phyloP scores from a whole-genome alignment of 2,329 filamentous ascomycete genomes.

The Sarocladiaceae sp. region DNA sequence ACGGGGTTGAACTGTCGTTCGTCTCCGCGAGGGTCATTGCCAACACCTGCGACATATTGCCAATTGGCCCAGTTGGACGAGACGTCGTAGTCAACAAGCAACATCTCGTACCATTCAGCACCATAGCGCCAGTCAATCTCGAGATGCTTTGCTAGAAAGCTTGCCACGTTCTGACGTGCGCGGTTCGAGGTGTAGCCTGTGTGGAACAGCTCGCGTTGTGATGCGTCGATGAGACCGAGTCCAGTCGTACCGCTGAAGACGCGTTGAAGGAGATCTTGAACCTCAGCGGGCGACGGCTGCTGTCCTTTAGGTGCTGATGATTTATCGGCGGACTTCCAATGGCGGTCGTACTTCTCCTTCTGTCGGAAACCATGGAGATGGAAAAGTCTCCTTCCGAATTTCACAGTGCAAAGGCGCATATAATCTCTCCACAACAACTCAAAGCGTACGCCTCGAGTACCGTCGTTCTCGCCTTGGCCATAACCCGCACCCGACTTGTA shows the following conservation, averaged over 20 bases:
- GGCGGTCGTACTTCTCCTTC: slow-evolving; percentile 33
- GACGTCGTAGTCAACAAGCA: slow-evolving; percentile 72
- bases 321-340: slow-evolving; percentile 44
- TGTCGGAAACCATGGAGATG: slow-evolving; percentile 58
- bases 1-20: slow-evolving; percentile 77
- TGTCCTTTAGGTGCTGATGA: slow-evolving; percentile 29
- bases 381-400: slow-evolving; percentile 65
- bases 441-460: slow-evolving; percentile 65
- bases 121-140: slow-evolving; percentile 76
- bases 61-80: slow-evolving; percentile 78
- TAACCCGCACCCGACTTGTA: slow-evolving; percentile 49
- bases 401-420: slow-evolving; percentile 70
- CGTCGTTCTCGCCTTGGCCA: slow-evolving; percentile 66
- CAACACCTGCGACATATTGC: slow-evolving; percentile 77
- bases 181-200: slow-evolving; percentile 79
- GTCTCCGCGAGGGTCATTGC: slow-evolving; percentile 71
- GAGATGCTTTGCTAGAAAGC: slow-evolving; percentile 68
- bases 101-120: slow-evolving; percentile 77
- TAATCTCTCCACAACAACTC: slow-evolving; percentile 79
- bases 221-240: slow-evolving; percentile 73
- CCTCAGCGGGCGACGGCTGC: slow-evolving; percentile 35
- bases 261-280: slow-evolving; percentile 47
- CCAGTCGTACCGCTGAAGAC: slow-evolving; percentile 67
- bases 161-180: slow-evolving; percentile 72
- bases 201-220: slow-evolving; percentile 67